Evolutionary conservation across 129 eudicot genomes (phyloP), one percentile per base, ranked within the genome.

Genomic region (Logfia minima): DNA sequence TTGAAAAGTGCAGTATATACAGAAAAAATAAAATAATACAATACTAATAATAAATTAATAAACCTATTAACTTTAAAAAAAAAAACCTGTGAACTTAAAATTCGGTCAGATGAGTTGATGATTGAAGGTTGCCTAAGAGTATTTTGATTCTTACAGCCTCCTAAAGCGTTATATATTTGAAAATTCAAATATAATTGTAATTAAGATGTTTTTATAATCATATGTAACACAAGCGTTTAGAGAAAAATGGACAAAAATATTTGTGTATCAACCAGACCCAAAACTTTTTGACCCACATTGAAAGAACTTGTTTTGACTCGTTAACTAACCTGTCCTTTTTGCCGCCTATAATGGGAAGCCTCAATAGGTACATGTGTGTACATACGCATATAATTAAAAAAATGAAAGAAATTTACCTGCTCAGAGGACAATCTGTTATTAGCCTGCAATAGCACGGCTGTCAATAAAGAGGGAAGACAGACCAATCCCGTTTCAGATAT

Each of bases 391-490:
- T 16, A 71, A 53, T 31, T 28, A 1, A 52, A 24, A 71, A 31
- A 24, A 26, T 0, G 21, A 14, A 7, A 4, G 45, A 48, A 71
- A 31, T 11, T 55, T 78, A 93, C 98, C 92, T 89, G 98, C 66
- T 93, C 98, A 53, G 97, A 88, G 68, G 92, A 83, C 77, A 86
- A 72, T 83, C 96, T 88, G 82, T 84, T 90, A 82, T 91, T 90
- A 58, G 96, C 98, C 83, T 93, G 98, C 91, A 90, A 84, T 67
- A 93, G 84, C 65, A 91, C 98, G 65, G 98, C 98, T 55, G 98
- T 93, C 84, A 93, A 82, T 90, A 90, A 75, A 53, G 98, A 93
- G 39, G 96, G 98, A 75, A 93, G 89, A 85, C 97, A 88, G 58
- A 93, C 96, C 76, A 93, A 84, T 68, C 98, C 98, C 16, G 98